Evolutionary conservation across 495 filamentous ascomycete genomes (phyloP), one percentile per base, ranked within the genome.

Genomic region (Letharia lupina): DNA sequence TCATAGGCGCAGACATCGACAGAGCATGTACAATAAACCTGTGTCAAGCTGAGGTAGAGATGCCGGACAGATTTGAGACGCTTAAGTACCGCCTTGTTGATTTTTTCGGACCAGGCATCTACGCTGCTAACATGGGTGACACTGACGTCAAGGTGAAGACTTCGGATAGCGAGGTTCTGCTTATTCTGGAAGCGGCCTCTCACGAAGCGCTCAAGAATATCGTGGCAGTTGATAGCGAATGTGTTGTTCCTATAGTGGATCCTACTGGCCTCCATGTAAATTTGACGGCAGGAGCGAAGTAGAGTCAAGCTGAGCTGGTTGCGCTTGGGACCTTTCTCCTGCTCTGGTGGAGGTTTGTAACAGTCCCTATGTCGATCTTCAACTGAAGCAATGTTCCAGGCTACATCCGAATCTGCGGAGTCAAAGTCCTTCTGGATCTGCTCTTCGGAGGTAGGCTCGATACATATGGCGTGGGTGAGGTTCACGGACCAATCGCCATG

Each of bases 271-370:
- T 65, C 63, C 13, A 57, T 2, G 11, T 59, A 44, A 15, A 65
- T 47, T 20, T 59, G 48, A 33, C 50, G 63, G 41, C 54, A 59
- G 63, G 63, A 44, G 13, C 52, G 52, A 18, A 65, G 23, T 4
- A 65, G 12, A 28, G 50, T 47, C 41, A 44, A 37, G 40, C 45
- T 62, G 23, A 62, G 28, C 41, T 47, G 20, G 41, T 44, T 62
- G 1, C 28, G 42, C 5, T 37, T 23, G 6, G 13, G 13, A n/a
- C 18, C 42, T 20, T 35, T 12, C 15, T n/a, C 11, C 31, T 56
- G 52, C 31, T 35, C 3, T 37, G 54, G 7, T 37, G 20, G 54
- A 37, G 31, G 15, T 37, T n/a, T 10, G 16, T 57, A 16, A n/a
- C 54, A 57, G 20, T 18, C 5, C 18, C 12, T 3, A 39, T 57